A percentile compares a stretch with the other conserved stretches of the same genome.
Evolutionary conservation across 805 yeast species (phyloP).

Genomic region (Monosporozyma solicola): DNA sequence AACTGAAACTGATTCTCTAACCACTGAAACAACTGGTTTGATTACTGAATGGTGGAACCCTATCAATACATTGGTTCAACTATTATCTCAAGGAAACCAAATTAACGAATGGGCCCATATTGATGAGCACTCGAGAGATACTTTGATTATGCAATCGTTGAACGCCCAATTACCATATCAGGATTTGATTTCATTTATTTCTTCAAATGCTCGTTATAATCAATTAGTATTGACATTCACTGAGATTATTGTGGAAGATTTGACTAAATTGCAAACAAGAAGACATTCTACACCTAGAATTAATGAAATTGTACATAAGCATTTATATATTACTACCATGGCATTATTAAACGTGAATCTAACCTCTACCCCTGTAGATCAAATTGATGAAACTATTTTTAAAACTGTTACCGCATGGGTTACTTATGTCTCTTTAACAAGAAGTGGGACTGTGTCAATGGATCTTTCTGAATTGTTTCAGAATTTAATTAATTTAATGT

Average conservation of each 20-base stretch:
- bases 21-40: not conserved
- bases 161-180: slow-evolving; percentile 16
- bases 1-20: not conserved
- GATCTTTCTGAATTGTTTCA: slow-evolving; percentile 25
- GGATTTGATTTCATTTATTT: slow-evolving; percentile 17
- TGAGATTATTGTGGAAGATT: slow-evolving; percentile 29
- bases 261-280: slow-evolving; percentile 24
- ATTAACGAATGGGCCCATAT: slow-evolving; percentile 9
- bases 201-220: slow-evolving; percentile 16
- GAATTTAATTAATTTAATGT: slow-evolving; percentile 25
- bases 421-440: slow-evolving; percentile 23
- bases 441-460: slow-evolving; percentile 23
- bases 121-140: slow-evolving; percentile 3
- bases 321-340: slow-evolving; percentile 27
- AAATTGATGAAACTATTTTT: slow-evolving; percentile 14
- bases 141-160: slow-evolving; percentile 9
- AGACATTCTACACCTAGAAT: slow-evolving; percentile 22
- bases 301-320: slow-evolving; percentile 26
- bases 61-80: slow-evolving; percentile 19
- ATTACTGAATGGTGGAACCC: slow-evolving; percentile 27
- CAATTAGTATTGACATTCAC: slow-evolving; percentile 22
- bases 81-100: slow-evolving; percentile 11
- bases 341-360: slow-evolving; percentile 24
- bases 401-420: slow-evolving; percentile 27
- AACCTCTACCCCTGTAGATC: slow-evolving; percentile 3